Conservation (phyloP, 1,284 basidiomycete species). For the Trametes versicolor region DNA sequence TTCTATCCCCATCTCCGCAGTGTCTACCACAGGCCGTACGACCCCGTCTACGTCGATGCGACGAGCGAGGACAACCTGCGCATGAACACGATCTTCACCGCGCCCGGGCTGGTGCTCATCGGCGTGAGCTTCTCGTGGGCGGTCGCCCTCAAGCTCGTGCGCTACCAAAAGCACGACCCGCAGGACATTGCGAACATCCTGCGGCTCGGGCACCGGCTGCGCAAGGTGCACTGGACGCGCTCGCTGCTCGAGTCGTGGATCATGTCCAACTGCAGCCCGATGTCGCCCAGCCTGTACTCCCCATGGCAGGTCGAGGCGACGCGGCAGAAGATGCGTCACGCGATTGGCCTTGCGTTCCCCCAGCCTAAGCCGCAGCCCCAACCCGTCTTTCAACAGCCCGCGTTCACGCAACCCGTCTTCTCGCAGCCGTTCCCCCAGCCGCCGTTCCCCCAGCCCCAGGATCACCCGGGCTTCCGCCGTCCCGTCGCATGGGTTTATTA, state of each 20-base stretch:
- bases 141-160: conserved; percentile 74
- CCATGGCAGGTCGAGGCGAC: conserved; percentile 53
- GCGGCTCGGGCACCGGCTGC: conserved; percentile 60
- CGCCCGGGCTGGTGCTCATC: conserved; percentile 61
- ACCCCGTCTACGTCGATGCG: conserved; percentile 67
- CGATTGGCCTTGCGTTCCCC: conserved; percentile 44
- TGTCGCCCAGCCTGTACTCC: conserved; percentile 62
- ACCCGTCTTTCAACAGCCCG: background rate
- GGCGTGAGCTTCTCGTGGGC: conserved; percentile 75
- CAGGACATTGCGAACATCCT: conserved; percentile 52
- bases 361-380: conserved; percentile 9
- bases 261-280: conserved; percentile 59
- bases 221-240: conserved; percentile 62
- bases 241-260: conserved; percentile 64
- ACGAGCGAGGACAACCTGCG: conserved; percentile 57
- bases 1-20: conserved; percentile 37
- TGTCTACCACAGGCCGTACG: conserved; percentile 53
- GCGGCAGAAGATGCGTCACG: conserved; percentile 60
- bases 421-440: background rate
- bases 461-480: background rate
- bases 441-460: background rate
- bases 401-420: background rate
- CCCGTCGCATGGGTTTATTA: background rate
- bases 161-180: conserved; percentile 61
- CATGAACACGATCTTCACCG: conserved; percentile 65